Evolutionary conservation across 768 basidiomycete species (phyloP), one percentile per base, ranked within the genome.

Genomic region (Suillus alpinus): DNA sequence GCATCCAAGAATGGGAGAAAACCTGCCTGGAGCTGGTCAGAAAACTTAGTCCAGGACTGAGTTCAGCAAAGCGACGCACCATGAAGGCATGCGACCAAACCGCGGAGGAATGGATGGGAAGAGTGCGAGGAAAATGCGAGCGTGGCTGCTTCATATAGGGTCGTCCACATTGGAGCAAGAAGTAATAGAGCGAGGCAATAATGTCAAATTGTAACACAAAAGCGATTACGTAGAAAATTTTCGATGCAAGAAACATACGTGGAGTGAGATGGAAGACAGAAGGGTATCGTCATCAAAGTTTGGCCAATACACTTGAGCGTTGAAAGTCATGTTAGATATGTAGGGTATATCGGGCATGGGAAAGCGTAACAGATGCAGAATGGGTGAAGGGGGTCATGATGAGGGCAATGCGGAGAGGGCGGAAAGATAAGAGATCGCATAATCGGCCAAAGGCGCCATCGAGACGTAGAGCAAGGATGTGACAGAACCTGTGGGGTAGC

Each of bases 331-430:
- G 53, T 55, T 55, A 55, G 37, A 40, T 55, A 39, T 37, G 37
- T 55, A 10, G 53, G 53, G 53, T 55, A 55, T 55, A 55, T 53
- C 14, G 52, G 36, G 52, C 34, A 53, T 36, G 37, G 53, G 16
- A 23, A 26, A 55, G 71, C 63, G 66, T 65, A 70, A 72, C 69
- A 68, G 71, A 75, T 73, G 74, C 73, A 73, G 49, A 73, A 66
- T 63, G 71, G 69, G 69, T 69, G 57, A 72, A 49, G 23, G 57
- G 59, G 66, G 68, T 71, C 69, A 62, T 64, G 65, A 57, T 68
- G 71, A 64, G 46, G 20, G 49, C 59, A 50, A 59, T 41, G 50
- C 32, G 40, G 52, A 40, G 58, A 57, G 50, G 53, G 32, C 56
- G 46, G 34, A 31, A 47, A 51, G 23, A 37, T 14, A 52, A 55